Evolutionary conservation across 169 alveolate genomes (phyloP).

Genomic region (Cryptosporidium parvum): DNA sequence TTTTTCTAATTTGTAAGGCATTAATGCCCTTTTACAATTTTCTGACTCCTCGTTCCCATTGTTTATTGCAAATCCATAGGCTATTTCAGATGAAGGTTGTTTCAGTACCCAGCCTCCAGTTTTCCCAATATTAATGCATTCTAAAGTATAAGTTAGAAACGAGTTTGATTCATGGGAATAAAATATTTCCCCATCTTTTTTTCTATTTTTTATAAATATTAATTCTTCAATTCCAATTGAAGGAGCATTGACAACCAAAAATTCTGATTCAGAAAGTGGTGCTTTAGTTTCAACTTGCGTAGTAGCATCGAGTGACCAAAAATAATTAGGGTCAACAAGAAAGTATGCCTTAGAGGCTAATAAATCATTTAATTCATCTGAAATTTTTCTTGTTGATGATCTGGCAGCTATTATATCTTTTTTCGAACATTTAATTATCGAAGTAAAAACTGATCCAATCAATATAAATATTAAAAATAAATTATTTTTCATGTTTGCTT

Average conservation of each 20-base stretch:
- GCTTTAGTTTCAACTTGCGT: constrained; percentile 39
- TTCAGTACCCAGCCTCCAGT: constrained; percentile 50
- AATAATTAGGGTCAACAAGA: constrained; percentile 42
- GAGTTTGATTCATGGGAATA: constrained; percentile 22
- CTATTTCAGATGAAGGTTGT: constrained; percentile 38
- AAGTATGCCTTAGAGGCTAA: constrained; percentile 33
- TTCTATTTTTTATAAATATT: constrained; percentile 17
- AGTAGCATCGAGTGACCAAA: constrained; percentile 42
- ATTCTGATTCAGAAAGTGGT: constrained; percentile 20
- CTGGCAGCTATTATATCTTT: background rate
- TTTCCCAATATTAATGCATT: constrained; percentile 15
- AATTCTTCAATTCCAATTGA: constrained; percentile 45
- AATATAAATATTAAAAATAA: background rate
- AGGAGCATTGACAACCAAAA: constrained; percentile 54
- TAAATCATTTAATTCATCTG: background rate
- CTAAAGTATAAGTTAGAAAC: constrained; percentile 7
- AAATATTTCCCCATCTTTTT: constrained; percentile 2
- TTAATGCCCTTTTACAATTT: background rate
- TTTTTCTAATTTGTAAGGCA: constrained; percentile 17
- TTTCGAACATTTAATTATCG: background rate
- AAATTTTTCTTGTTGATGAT: background rate
- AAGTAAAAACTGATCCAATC: background rate
- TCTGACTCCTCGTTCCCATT: background rate
- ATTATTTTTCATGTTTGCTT: background rate
- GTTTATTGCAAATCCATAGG: constrained; percentile 13